These are phyloP conservation scores for Ascochyta clinopodiicola DNA, from an alignment of 2,329 filamentous ascomycete genomes.

Conservation along the genomic window DNA sequence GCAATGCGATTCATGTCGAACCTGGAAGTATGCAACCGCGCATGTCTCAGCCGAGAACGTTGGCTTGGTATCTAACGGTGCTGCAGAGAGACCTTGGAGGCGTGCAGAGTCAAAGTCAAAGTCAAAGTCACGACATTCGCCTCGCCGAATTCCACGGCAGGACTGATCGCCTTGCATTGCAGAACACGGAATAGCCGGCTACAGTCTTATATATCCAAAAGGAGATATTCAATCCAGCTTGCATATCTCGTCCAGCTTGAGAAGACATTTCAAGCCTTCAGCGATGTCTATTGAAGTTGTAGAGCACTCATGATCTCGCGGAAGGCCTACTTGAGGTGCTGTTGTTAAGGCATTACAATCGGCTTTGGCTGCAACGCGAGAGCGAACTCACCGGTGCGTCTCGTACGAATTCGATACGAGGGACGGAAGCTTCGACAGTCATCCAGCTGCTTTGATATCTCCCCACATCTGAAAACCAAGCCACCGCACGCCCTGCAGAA, in stretches of 20 bases:
- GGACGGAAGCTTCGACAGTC: slow-evolving; percentile 7
- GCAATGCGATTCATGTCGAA: neutral
- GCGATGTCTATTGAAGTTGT: no score
- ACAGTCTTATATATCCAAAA: no score
- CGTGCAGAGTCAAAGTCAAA: neutral
- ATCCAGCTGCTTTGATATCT: slow-evolving; percentile 4
- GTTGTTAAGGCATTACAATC: no score
- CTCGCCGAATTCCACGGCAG: neutral
- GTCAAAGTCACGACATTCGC: neutral
- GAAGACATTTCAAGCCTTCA: no score
- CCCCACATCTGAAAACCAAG: slow-evolving; percentile 11
- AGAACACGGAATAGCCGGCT: no score
- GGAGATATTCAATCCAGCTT: no score
- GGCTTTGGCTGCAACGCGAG: no score
- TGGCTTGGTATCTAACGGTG: neutral
- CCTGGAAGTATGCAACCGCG: neutral
- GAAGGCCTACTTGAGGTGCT: no score
- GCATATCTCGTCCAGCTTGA: no score
- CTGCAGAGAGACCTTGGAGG: neutral
- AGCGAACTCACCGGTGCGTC: slow-evolving; percentile 3
- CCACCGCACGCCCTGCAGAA: slow-evolving; percentile 12
- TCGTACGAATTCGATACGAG: slow-evolving; percentile 1
- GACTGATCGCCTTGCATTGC: no score
- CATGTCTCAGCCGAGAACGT: neutral
- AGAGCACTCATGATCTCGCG: no score